These are phyloP conservation scores for Torulaspora quercuum DNA, from an alignment of 805 yeast species.

Conservation along the genomic window DNA sequence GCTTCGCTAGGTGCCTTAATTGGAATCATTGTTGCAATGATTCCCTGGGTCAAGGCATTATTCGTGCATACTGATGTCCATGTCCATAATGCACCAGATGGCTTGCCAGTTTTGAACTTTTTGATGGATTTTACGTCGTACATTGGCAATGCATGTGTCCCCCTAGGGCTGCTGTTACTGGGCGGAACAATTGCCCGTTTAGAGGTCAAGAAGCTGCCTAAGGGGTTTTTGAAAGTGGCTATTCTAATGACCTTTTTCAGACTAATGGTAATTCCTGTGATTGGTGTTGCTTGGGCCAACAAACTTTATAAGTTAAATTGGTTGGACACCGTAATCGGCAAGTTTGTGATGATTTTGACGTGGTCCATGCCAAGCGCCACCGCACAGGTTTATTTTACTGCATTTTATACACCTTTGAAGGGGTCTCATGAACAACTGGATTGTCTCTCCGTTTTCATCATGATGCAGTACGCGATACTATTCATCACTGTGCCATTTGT, in stretches of 20 bases:
- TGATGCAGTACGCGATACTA: constrained; percentile 62
- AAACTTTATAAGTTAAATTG: constrained; percentile 59
- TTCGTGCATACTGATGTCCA: constrained; percentile 51
- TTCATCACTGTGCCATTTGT: constrained; percentile 68
- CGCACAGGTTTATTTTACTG: constrained; percentile 80
- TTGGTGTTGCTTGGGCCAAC: constrained; percentile 69
- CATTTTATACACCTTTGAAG: constrained; percentile 73
- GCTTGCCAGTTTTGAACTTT: constrained; percentile 76
- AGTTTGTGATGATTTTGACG: constrained; percentile 69
- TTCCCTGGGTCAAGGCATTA: constrained; percentile 80
- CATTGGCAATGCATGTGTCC: constrained; percentile 84
- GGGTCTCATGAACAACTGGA: constrained; percentile 62
- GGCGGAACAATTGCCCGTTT: constrained; percentile 89
- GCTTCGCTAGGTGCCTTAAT: constrained; percentile 67
- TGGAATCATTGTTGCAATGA: constrained; percentile 65
- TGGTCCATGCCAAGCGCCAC: constrained; percentile 88
- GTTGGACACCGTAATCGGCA: constrained; percentile 55
- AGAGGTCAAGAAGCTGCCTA: constrained; percentile 53
- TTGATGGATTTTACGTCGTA: constrained; percentile 77
- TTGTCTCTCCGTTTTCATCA: constrained; percentile 66
- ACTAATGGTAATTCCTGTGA: constrained; percentile 68
- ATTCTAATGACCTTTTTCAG: constrained; percentile 53
- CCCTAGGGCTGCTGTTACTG: constrained; percentile 72
- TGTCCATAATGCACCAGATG: constrained; percentile 79
- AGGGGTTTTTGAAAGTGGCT: constrained; percentile 60